Evolutionary conservation across 1,139 yeast genomes (phyloP).

Genomic region (Kodamaea suecica): DNA sequence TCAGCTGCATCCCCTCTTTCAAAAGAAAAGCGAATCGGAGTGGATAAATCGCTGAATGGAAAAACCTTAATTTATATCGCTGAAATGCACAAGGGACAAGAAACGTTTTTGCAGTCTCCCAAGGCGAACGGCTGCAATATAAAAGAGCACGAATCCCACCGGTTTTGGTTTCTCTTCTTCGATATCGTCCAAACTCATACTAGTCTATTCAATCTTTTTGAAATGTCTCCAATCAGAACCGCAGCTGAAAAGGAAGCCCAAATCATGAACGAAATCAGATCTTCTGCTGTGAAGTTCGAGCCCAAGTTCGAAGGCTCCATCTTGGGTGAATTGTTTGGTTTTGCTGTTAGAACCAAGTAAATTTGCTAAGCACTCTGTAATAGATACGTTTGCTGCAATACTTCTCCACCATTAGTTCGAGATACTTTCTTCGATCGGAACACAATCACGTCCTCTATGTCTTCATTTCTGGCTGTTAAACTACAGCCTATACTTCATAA

Average conservation of each 20-base stretch:
- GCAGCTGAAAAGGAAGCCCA: constrained; percentile 45
- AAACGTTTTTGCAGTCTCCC: background rate
- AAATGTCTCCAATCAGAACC: constrained; percentile 11
- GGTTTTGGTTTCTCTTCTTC: background rate
- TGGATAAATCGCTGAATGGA: too few species aligned
- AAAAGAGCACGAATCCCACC: background rate
- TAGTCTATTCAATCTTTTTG: background rate
- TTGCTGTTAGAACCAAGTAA: constrained; percentile 19
- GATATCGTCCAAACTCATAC: background rate
- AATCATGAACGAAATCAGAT: constrained; percentile 48
- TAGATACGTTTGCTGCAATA: too few species aligned
- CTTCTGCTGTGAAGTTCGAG: constrained; percentile 33
- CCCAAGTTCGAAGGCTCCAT: constrained; percentile 43
- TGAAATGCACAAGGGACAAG: background rate
- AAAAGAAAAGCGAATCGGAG: too few species aligned
- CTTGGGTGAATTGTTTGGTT: constrained; percentile 45
- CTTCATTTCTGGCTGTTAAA: too few species aligned
- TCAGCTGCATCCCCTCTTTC: too few species aligned
- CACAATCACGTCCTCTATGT: too few species aligned
- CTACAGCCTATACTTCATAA: too few species aligned
- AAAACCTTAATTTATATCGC: too few species aligned
- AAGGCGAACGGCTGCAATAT: constrained; percentile 2
- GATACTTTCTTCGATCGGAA: too few species aligned
- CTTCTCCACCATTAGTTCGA: too few species aligned
- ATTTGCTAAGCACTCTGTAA: too few species aligned